Conservation (phyloP, 2,329 filamentous ascomycete genomes). For the Aspergillus sp. region DNA sequence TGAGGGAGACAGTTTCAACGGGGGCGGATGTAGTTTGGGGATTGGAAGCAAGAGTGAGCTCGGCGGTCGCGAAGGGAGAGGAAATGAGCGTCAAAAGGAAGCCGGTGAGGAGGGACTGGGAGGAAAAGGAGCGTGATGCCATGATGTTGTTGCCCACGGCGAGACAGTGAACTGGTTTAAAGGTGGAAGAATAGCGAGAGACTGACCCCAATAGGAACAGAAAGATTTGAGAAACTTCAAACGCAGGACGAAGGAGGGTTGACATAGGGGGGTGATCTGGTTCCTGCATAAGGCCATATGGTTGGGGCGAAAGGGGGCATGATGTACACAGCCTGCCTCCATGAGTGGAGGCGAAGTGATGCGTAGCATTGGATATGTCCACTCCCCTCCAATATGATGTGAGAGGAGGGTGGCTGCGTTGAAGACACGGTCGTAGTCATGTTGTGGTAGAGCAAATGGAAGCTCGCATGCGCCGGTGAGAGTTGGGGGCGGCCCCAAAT, state of each 20-base stretch:
- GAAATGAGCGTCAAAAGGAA: background rate
- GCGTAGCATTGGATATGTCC: background rate
- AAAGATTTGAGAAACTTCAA: background rate
- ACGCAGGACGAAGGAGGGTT: background rate
- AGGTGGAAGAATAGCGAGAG: background rate
- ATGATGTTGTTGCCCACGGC: background rate
- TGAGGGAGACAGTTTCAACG: conserved; percentile 5
- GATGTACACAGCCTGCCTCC: background rate
- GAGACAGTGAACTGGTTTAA: background rate
- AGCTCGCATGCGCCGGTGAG: background rate
- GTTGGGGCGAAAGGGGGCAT: background rate
- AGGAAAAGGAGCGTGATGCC: background rate
- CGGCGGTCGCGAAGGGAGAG: background rate
- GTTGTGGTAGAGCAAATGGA: background rate
- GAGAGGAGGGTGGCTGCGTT: background rate
- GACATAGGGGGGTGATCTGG: background rate
- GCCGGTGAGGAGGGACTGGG: background rate
- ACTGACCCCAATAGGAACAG: background rate
- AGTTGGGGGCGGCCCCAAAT: conserved; percentile 8
- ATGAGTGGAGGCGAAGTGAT: background rate
- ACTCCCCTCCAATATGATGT: background rate
- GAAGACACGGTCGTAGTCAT: background rate
- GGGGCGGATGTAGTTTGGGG: background rate
- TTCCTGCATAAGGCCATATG: background rate
- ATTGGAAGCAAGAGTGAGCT: background rate